phyloP scores from a whole-genome alignment of 331 rosid species.

The Acacia pycnantha region DNA sequence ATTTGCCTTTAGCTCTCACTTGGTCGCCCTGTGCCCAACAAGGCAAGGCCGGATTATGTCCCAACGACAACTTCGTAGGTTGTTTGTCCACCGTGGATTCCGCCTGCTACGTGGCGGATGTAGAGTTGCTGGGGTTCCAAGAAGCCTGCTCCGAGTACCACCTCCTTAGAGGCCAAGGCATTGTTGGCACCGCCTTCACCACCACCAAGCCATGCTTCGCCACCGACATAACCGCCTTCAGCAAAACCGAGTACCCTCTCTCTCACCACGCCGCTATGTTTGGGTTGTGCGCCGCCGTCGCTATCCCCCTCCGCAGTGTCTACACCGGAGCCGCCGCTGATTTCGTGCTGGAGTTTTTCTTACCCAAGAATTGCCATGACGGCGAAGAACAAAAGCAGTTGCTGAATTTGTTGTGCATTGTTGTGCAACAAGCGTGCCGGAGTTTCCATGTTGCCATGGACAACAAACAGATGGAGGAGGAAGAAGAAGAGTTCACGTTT shows the following conservation, averaged over 20 bases:
- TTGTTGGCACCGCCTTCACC: constrained; percentile 54
- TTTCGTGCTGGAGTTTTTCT: constrained; percentile 60
- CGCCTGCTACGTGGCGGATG: constrained; percentile 46
- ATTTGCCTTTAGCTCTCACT: constrained; percentile 50
- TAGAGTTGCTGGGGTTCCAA: constrained; percentile 38
- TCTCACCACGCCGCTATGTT: constrained; percentile 50
- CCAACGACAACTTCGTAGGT: constrained; percentile 16
- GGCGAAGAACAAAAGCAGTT: constrained; percentile 45
- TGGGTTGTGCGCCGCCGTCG: constrained; percentile 62
- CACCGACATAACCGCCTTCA: constrained; percentile 46
- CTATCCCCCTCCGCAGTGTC: constrained; percentile 51
- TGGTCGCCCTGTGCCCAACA: constrained; percentile 65
- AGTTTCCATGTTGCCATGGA: constrained; percentile 41
- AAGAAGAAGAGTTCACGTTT: constrained; percentile 20
- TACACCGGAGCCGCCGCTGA: constrained; percentile 42
- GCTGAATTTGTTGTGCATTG: constrained; percentile 45
- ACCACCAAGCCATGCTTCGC: constrained; percentile 57
- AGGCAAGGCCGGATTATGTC: constrained; percentile 32
- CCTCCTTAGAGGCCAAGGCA: constrained; percentile 55
- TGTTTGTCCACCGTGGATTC: constrained; percentile 50
- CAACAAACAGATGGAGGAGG: constrained; percentile 14
- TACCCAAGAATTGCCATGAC: constrained; percentile 49
- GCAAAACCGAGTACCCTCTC: constrained; percentile 54
- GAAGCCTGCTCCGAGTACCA: constrained; percentile 50
- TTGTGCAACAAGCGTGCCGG: constrained; percentile 50